Base-by-base conservation (phyloP, 2,329 filamentous ascomycete species). In the Fusarium sp. region DNA sequence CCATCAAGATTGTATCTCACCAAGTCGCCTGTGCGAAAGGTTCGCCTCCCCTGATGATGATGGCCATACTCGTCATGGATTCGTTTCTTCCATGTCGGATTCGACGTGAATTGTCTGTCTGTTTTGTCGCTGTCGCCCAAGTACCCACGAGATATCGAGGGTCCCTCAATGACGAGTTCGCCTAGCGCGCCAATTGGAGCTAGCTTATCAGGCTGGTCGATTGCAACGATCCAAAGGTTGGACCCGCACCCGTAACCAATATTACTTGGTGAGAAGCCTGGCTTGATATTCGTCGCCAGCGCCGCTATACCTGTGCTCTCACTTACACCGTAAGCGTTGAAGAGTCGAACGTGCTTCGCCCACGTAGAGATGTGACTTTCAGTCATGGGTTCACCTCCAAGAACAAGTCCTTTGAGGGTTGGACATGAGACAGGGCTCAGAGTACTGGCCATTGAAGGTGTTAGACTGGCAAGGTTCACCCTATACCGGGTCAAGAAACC, bases 271-370 rank as follows among this genome's bases (percentile, higher is more conserved):
- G 54, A 52, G 7, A 23, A 20, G 8, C 37, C 36, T 30, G 54
- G 9, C 2, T 30, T 52, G 7, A 57, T 13, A 4, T 52, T n/a
- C 13, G 54, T 52, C 6, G 52, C 40, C 13, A 57, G 8, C 10
- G 37, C 30, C 8, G 54, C 54, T 9, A 57, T 52, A 11, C 54
- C 54, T 4, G 54, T 57, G 11, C 54, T 57, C 20, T 57, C 46
- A n/a, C 54, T 57, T 0, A 57, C 54, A 3, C 54, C 54, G 16
- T 57, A 57, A 12, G 54, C 54, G 12, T 57, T 57, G 20, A 34
- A 57, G 8, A 57, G 54, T 13, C 26, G n/a, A 4, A 57, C 46
- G 10, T 57, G 54, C 11, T 31, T 57, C 10, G 54, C n/a, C 54
- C 54, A 57, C 6, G 42, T 36, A 13, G 31, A 52, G 12, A 57